Base-by-base conservation (phyloP, 345 rosid genomes). In the Populus nigra region DNA sequence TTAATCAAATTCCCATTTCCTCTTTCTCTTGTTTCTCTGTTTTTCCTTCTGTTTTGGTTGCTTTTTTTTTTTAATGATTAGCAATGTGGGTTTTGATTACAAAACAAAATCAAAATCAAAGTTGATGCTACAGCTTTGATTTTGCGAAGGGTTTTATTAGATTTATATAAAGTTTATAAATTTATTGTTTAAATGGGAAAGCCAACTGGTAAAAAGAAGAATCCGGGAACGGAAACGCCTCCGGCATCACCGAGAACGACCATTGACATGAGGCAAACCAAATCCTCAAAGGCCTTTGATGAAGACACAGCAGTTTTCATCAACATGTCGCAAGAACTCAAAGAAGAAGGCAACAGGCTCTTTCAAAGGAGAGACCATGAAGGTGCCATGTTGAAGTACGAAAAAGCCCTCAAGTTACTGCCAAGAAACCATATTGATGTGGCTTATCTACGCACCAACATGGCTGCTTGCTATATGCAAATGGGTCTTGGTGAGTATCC, bases 401-500 rank as follows among this genome's bases (percentile, higher is more conserved):
- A 96, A 79, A 96, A 96, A 79, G 98, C 98, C 76, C 88, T 96
- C 73, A 96, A 94, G 83, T 88, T 96, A 18, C 88, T 96, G 65
- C 99, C 99, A 0, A 87, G 74, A 23, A 93, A 84, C 57, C 98
- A 96, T 38, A 89, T 91, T 33, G 98, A 94, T 72, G 88, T 92
- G 1, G 97, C 98, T 55, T 89, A 90, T 86, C 82, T 96, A 63
- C 91, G 91, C 63, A 90, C 85, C 68, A 88, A 90, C 55, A 96
- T 96, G 98, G 99, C 99, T 31, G 84, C 90, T 71, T 93, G 98
- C 76, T 96, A 92, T 82, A 96, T 94, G 97, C 96, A 94, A 71
- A 81, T 96, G 97, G 99, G 99, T 73, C 72, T 96, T 7, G 97
- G 97, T 17, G 99, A 96, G 90, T 96, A 90, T 31, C 99, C 98